phyloP scores from a whole-genome alignment of 208 protist genomes.

The Naegleria gruberi region DNA sequence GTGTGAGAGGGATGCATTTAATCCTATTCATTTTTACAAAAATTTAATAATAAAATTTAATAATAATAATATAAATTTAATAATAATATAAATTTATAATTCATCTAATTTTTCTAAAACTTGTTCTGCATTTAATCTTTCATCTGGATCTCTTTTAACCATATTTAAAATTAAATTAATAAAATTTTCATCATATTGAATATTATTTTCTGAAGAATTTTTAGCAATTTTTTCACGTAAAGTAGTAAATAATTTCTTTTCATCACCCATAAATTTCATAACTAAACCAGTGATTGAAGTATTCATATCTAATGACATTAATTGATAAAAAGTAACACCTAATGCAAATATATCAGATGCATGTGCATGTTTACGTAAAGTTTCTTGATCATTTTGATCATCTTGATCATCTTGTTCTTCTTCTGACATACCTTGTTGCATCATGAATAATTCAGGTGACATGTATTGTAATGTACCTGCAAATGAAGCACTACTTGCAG shows the following conservation, averaged over 20 bases:
- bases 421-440: neutral
- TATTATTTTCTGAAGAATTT: neutral
- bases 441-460: neutral
- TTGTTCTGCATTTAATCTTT: neutral
- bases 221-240: neutral
- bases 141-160: neutral
- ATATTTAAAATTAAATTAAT: neutral
- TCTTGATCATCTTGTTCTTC: neutral
- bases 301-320: neutral
- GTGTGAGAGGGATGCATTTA: no score
- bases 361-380: neutral
- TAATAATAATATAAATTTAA: no score
- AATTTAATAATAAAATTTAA: no score
- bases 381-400: neutral
- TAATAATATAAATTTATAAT: no score
- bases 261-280: neutral
- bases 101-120: neutral
- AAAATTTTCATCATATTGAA: neutral
- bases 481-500: neutral
- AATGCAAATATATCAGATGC: neutral
- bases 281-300: neutral
- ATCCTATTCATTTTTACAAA: no score
- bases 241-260: neutral
- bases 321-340: neutral
- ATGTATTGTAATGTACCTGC: neutral